Conservation (phyloP, 768 basidiomycete genomes). For the Mycena albidolilacea region DNA sequence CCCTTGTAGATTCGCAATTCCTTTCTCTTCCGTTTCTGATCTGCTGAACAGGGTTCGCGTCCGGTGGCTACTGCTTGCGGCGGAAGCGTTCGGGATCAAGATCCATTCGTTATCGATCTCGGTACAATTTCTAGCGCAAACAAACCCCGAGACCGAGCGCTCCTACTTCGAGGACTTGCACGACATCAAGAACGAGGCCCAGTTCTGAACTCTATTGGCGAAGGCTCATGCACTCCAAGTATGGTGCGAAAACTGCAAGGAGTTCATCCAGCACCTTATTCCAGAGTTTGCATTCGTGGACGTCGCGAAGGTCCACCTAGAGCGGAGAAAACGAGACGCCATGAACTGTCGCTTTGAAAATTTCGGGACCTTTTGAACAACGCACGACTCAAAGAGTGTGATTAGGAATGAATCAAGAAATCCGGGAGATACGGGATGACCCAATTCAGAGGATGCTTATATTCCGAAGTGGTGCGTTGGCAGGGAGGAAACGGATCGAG, state of each 20-base stretch:
- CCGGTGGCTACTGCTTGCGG: neutral
- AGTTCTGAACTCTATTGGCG: constrained; percentile 2
- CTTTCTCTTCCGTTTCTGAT: neutral
- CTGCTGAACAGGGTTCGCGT: neutral
- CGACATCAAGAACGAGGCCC: neutral
- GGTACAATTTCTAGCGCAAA: neutral
- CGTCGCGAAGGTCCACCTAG: neutral
- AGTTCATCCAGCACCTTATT: neutral
- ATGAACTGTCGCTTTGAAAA: neutral
- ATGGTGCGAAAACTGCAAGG: neutral
- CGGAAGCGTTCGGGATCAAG: neutral
- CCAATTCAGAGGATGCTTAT: too few species aligned
- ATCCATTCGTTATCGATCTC: constrained; percentile 3
- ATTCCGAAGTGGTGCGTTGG: too few species aligned
- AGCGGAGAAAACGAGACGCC: neutral
- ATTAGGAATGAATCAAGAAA: neutral
- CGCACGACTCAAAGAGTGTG: neutral
- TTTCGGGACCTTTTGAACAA: neutral
- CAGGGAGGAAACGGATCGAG: too few species aligned
- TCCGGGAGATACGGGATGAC: too few species aligned
- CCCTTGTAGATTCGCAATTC: neutral
- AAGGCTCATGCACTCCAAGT: neutral
- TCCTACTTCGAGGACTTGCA: constrained; percentile 6
- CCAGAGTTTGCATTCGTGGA: constrained; percentile 1
- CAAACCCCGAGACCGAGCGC: constrained; percentile 2